phyloP scores from a whole-genome alignment of 1,139 yeast species.

The Hyphopichia khmerensis region DNA sequence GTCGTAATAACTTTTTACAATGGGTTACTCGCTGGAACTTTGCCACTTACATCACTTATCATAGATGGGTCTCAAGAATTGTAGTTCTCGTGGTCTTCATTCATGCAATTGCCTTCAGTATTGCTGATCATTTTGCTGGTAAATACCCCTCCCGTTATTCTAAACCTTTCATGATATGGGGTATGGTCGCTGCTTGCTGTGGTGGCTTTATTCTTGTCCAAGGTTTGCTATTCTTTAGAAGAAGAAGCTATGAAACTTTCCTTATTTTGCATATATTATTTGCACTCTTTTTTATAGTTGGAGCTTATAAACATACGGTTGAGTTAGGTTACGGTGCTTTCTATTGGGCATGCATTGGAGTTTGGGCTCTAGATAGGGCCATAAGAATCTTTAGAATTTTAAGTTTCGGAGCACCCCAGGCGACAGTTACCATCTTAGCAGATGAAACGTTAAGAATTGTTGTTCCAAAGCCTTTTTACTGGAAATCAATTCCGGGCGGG shows the following conservation, averaged over 20 bases:
- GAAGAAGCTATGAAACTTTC: constrained; percentile 40
- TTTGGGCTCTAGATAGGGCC: constrained; percentile 43
- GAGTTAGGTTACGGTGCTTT: constrained; percentile 34
- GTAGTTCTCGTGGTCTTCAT: constrained; percentile 19
- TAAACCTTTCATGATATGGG: constrained; percentile 44
- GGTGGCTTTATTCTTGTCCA: constrained; percentile 34
- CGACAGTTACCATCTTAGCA: constrained; percentile 31
- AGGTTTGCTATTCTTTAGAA: constrained; percentile 36
- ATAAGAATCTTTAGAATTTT: constrained; percentile 29
- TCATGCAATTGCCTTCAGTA: constrained; percentile 23
- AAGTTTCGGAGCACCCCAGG: constrained; percentile 35
- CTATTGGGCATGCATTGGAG: constrained; percentile 34
- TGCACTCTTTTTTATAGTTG: constrained; percentile 36
- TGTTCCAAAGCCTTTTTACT: constrained; percentile 35
- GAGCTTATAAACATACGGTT: constrained; percentile 37
- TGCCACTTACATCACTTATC: constrained; percentile 29
- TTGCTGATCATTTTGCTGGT: constrained; percentile 14
- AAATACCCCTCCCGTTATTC: constrained; percentile 23
- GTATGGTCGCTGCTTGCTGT: constrained; percentile 37
- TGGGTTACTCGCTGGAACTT: constrained; percentile 32
- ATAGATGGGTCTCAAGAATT: constrained; percentile 30
- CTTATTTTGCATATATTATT: constrained; percentile 35
- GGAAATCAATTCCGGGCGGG: constrained; percentile 46
- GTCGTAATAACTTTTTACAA: constrained; percentile 31
- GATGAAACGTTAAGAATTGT: constrained; percentile 39